Evolutionary conservation across 352 stramenopile genomes (phyloP), one percentile per base, ranked within the genome.

Genomic region (Globisporangium emineosum): DNA sequence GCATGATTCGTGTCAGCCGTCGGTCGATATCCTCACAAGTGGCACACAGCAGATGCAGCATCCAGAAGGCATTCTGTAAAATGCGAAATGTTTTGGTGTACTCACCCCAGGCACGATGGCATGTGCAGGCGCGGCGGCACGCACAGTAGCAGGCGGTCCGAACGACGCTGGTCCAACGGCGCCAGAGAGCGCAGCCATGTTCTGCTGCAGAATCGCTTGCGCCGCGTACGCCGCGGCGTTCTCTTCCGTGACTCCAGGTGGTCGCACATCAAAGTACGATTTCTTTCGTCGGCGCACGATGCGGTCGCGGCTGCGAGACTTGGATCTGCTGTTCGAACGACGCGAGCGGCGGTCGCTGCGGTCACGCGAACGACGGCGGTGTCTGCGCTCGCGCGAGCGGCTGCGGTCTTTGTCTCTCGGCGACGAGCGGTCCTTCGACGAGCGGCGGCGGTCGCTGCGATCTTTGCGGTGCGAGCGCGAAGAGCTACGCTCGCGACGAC

Each of bases 121-220:
- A 55, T 67, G 43, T 33, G 62, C 53, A 10, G 30, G 45, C 13
- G 33, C 50, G 69, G 77, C 43, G 71, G 73, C 5, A 32, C 40
- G 50, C 32, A 47, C 17, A 33, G 49, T 12, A 43, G 42, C 33
- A 32, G 60, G 49, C n/a, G 79, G 61, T 9, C 78, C 78, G 51
- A 94, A 94, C 12, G 83, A 89, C 27, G 77, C 80, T 0, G 80
- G 74, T 19, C 80, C 86, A 2, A 91, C 82, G 25, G 80, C 72
- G 3, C 82, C 82, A 0, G 80, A 82, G 13, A 90, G 72, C 50
- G 80, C 73, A 29, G 79, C 80, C 79, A 94, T 86, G 66, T 90
- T 94, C 61, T 92, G 83, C 73, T 94, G 83, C 56, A 94, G 55
- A 57, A 94, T 94, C 12, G 79, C 82, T 60, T 94, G 83, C n/a